Conservation (phyloP, 495 filamentous ascomycete genomes). For the Glutinoglossum americanum region DNA sequence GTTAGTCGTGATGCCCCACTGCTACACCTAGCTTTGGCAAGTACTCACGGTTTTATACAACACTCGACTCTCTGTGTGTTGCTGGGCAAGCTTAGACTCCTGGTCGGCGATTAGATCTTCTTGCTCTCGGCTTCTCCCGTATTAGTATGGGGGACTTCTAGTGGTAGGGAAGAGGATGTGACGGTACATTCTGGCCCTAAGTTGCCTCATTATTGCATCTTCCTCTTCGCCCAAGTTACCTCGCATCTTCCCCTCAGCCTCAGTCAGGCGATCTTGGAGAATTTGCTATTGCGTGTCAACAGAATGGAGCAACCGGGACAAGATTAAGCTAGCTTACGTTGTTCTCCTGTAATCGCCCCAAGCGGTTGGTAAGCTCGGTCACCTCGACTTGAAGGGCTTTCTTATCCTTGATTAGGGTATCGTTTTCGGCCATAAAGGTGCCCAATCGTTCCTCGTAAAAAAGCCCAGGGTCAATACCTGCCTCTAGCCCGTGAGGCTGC, state of each 20-base stretch:
- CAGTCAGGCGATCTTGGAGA: conserved; percentile 23
- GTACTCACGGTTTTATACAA: conserved; percentile 8
- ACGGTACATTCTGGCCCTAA: conserved; percentile 16
- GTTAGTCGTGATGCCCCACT: background rate
- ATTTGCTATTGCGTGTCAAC: conserved; percentile 15
- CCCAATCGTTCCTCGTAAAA: conserved; percentile 31
- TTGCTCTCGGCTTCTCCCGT: conserved; percentile 15
- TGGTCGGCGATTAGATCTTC: conserved; percentile 35
- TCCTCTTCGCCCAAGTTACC: background rate
- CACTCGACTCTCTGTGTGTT: conserved; percentile 15
- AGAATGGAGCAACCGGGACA: background rate
- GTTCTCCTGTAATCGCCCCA: conserved; percentile 35
- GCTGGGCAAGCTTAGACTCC: conserved; percentile 30
- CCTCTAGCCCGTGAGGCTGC: conserved; percentile 14
- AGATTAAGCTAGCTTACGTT: conserved; percentile 16
- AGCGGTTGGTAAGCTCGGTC: conserved; percentile 30
- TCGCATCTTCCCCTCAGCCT: conserved; percentile 17
- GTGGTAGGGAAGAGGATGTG: background rate
- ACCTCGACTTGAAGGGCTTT: conserved; percentile 28
- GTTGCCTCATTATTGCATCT: conserved; percentile 18
- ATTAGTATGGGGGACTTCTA: background rate
- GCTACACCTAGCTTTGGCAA: background rate
- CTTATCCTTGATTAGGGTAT: conserved; percentile 29
- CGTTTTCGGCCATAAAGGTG: conserved; percentile 27
- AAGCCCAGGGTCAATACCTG: conserved; percentile 26